phyloP scores from a whole-genome alignment of 2,329 filamentous ascomycete species.

The Neofusicoccum umdonicola region DNA sequence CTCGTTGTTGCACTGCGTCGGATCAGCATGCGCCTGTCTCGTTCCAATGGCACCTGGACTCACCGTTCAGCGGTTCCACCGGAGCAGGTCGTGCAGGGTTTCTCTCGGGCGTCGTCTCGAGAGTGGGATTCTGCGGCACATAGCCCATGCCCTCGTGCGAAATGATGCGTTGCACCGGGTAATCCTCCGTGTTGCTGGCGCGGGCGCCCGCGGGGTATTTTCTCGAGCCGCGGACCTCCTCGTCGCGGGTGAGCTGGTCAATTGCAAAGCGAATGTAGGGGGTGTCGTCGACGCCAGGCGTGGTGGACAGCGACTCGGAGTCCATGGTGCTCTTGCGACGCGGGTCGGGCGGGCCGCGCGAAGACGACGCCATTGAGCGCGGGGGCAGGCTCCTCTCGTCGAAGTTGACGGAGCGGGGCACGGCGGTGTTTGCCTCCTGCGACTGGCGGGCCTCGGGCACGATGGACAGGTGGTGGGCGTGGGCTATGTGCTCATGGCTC shows the following conservation, averaged over 20 bases:
- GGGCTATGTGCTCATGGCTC: constrained; percentile 36
- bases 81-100: constrained; percentile 7
- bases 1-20: constrained; percentile 18
- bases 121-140: neutral
- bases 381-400: constrained; percentile 22
- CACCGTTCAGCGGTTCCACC: constrained; percentile 1
- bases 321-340: constrained; percentile 22
- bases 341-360: constrained; percentile 1
- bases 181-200: constrained; percentile 36
- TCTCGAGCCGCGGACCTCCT: constrained; percentile 58
- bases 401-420: constrained; percentile 30
- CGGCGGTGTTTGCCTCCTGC: neutral
- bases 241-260: constrained; percentile 76
- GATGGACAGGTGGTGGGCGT: constrained; percentile 4
- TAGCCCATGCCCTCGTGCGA: constrained; percentile 29
- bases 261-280: constrained; percentile 89
- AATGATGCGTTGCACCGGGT: constrained; percentile 52
- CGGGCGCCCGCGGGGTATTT: constrained; percentile 41
- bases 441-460: constrained; percentile 10
- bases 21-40: neutral
- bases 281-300: constrained; percentile 75
- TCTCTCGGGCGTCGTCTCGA: neutral
- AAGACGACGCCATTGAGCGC: neutral
- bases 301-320: constrained; percentile 34
- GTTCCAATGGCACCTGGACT: neutral